Base-by-base conservation (phyloP, 1,139 yeast genomes). In the Protomyces macrosporus region DNA sequence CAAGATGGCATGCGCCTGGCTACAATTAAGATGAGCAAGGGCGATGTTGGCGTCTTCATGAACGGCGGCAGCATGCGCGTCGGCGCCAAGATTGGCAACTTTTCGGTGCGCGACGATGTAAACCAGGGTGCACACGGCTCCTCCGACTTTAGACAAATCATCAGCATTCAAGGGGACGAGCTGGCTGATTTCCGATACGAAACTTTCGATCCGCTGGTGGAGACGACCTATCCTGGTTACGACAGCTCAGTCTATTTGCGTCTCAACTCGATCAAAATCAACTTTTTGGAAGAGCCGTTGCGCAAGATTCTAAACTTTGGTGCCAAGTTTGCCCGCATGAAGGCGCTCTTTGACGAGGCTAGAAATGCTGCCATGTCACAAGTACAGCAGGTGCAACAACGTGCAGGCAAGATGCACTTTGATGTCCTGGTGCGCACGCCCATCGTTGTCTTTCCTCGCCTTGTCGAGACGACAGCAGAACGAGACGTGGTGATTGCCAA, bases 1-100 rank as follows among this genome's bases (percentile, higher is more conserved):
- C 98, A 93, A 71, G 96, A 90, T 67, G 87, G 93, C 2, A 79
- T 86, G 53, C 86, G 88, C 69, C 74, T 95, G 55, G 96, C 97
- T 0, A 90, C 97, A 0, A 73, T 91, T 66, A 82, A 83, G 63
- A 77, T 95, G 62, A 86, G 90, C 64, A 83, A 88, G 7, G 97
- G 97, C 1, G 81, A 82, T 59, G 81, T 90, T 55, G 77, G 79
- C 14, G 83, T 89, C 6, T 79, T 85, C 48, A 73, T 90, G 52
- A 77, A 90, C 23, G 95, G 95, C 0, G 96, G 87, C 68, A 84
- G 84, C 52, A 79, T 91, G 85, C 88, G 86, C 69, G 82, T 91
- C 0, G 78, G 76, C 32, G 86, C 95, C n/a, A 83, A 80, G 55
- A 75, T 93, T 32, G 98, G 98, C 12, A 93, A 90, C 0, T 77